Percentiles rank a stretch among this genome's conserved stretches.
Evolutionary conservation across 352 stramenopile species (phyloP).

Genomic region (Phytopythium montanum): DNA sequence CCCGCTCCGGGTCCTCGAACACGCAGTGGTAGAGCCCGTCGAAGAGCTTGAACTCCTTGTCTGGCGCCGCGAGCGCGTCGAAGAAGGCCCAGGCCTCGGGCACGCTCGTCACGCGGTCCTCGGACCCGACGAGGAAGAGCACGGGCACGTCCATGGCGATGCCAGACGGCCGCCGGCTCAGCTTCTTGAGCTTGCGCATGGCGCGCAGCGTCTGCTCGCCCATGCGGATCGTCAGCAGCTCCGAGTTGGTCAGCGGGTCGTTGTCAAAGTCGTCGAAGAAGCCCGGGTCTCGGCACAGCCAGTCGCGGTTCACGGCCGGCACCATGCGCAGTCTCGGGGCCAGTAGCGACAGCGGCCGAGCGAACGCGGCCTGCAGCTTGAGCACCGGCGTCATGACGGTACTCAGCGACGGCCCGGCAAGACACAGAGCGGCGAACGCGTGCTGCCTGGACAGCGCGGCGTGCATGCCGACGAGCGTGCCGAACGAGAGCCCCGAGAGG

Average conservation of each 20-base stretch:
- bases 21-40: conserved; percentile 60
- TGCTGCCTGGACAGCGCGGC: conserved; percentile 33
- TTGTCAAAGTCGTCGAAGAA: conserved; percentile 32
- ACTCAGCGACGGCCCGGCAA: conserved; percentile 27
- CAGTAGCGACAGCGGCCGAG: conserved; percentile 23
- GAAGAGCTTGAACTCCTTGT: conserved; percentile 68
- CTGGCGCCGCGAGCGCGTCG: conserved; percentile 29
- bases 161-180: conserved; percentile 12
- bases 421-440: conserved; percentile 34
- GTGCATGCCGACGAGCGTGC: conserved; percentile 34
- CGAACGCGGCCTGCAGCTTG: conserved; percentile 28
- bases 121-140: conserved; percentile 42
- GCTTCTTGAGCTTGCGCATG: conserved; percentile 28
- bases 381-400: conserved; percentile 38
- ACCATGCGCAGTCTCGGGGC: conserved; percentile 37
- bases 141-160: conserved; percentile 21
- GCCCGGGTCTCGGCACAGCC: conserved; percentile 27
- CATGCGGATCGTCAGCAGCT: conserved; percentile 36
- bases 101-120: conserved; percentile 45
- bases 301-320: conserved; percentile 25
- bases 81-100: conserved; percentile 34
- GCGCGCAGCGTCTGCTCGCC: conserved; percentile 36
- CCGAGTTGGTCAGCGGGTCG: conserved; percentile 31
- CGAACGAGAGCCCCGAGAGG: conserved; percentile 34
- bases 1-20: conserved; percentile 55